Conservation (phyloP, 345 rosid species). For the Ricinus communis region DNA sequence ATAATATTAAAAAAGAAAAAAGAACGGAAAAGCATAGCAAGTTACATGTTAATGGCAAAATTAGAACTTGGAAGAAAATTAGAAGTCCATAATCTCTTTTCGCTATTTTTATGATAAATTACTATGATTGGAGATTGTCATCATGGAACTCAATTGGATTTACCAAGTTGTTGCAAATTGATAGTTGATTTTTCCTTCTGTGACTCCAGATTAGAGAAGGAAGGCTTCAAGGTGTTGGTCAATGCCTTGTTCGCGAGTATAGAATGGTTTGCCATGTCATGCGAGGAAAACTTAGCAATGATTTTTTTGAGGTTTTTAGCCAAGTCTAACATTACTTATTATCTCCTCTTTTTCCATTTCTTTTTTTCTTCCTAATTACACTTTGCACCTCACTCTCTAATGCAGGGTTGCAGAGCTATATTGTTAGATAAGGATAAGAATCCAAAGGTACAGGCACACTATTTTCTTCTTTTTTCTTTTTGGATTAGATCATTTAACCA, state of each 20-base stretch:
- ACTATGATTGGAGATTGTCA: no score
- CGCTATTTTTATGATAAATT: no score
- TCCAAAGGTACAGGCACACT: conserved; percentile 62
- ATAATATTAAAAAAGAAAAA: no score
- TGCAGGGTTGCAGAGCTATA: conserved; percentile 94
- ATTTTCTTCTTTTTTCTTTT: background rate
- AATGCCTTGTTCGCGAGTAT: conserved; percentile 74
- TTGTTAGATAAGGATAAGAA: conserved; percentile 80
- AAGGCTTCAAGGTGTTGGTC: conserved; percentile 78
- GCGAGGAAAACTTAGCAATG: conserved; percentile 79
- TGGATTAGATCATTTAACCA: background rate
- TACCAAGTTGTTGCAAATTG: background rate
- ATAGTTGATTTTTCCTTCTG: conserved; percentile 19
- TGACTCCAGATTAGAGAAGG: conserved; percentile 81
- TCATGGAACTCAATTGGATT: no score
- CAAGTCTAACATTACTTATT: background rate
- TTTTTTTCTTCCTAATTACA: background rate
- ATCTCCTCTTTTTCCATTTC: background rate
- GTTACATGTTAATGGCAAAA: no score
- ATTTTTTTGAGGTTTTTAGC: conserved; percentile 72
- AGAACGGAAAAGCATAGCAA: no score
- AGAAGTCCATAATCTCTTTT: no score
- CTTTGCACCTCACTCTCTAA: background rate
- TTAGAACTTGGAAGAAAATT: no score
- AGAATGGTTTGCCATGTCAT: conserved; percentile 85